Percentiles rank a stretch among this genome's conserved stretches.
Conservation (phyloP, 1,284 basidiomycete species). For the Sanghuangporus sanghuang region DNA sequence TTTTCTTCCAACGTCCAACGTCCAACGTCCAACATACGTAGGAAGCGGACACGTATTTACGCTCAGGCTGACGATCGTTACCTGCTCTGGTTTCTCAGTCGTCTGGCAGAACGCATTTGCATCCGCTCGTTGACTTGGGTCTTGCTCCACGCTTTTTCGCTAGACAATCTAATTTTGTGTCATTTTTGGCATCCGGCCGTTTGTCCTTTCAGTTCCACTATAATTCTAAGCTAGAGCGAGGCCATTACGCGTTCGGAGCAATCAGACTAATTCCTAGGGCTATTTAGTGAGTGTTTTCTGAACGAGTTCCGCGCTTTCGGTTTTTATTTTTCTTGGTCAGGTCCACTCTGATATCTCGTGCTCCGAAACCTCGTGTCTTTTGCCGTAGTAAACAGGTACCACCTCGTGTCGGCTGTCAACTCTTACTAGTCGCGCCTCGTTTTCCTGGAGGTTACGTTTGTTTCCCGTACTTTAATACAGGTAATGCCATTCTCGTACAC, state of each 20-base stretch:
- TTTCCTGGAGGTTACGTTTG: slow-evolving; percentile 10
- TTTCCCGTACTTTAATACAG: slow-evolving; percentile 1
- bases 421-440: slow-evolving; percentile 7
- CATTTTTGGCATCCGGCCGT: slow-evolving; percentile 5
- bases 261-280: neutral
- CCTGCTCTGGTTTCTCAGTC: neutral
- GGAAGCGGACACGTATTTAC: neutral
- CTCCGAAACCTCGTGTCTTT: neutral
- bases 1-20: slow-evolving; percentile 24
- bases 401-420: neutral
- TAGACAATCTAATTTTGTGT: slow-evolving; percentile 5
- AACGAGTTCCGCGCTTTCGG: too few relatives aligned
- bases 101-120: neutral
- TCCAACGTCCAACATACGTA: slow-evolving; percentile 13
- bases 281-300: neutral
- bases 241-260: neutral
- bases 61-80: neutral
- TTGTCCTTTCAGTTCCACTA: neutral
- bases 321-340: neutral
- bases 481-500: slow-evolving; percentile 7
- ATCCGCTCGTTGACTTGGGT: neutral
- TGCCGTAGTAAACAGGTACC: neutral
- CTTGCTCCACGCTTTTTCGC: neutral
- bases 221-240: neutral
- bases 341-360: neutral